Evolutionary conservation across 2,329 filamentous ascomycete genomes (phyloP).

Genomic region (Trichoderma afroharzianum): DNA sequence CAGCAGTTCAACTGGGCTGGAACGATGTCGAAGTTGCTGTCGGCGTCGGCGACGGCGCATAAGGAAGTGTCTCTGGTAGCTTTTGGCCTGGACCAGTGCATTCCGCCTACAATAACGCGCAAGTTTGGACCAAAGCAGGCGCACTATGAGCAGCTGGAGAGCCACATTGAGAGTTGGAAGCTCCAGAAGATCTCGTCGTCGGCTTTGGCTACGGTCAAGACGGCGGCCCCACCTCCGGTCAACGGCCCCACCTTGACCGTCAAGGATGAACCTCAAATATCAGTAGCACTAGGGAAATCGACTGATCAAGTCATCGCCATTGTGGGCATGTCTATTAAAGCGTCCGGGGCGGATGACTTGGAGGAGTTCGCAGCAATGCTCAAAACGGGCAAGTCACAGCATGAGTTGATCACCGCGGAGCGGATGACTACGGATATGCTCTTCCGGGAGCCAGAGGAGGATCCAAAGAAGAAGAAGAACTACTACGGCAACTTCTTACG

Average conservation of each 20-base stretch:
- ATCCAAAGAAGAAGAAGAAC: neutral
- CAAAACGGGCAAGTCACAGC: neutral
- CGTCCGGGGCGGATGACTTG: neutral
- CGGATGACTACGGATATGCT: neutral
- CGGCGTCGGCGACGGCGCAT: neutral
- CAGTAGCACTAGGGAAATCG: neutral
- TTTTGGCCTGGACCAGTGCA: neutral
- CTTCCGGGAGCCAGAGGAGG: neutral
- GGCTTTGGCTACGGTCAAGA: neutral
- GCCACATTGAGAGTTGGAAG: neutral
- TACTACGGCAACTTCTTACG: neutral
- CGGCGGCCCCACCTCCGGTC: neutral
- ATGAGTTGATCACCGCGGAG: neutral
- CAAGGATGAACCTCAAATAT: neutral
- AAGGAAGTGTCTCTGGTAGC: neutral
- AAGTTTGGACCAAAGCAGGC: neutral
- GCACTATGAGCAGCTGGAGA: neutral
- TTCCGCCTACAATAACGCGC: neutral
- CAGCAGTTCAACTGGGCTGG: neutral
- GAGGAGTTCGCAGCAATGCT: neutral
- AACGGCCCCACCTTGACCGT: neutral
- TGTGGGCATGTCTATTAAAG: neutral
- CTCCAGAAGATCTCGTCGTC: neutral
- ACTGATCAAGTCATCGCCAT: neutral
- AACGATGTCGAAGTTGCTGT: neutral